Percentiles rank a stretch among this genome's conserved stretches.
Evolutionary conservation across 1,139 yeast species (phyloP).

Genomic region (Candida gigantensis): DNA sequence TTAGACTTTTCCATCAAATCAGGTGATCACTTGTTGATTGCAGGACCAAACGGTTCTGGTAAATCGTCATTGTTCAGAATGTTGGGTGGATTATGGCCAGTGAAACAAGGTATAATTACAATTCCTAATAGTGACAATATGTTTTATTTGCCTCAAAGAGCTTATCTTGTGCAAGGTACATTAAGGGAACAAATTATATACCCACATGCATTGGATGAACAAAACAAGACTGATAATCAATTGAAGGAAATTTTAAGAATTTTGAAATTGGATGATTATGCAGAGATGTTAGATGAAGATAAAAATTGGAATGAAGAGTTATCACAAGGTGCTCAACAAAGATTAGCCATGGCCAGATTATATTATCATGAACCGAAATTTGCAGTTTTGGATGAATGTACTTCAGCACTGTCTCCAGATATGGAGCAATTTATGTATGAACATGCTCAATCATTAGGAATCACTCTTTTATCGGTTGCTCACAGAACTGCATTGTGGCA

Average conservation of each 20-base stretch:
- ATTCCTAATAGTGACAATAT: constrained; percentile 72
- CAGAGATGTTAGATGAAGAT: constrained; percentile 54
- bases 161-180: constrained; percentile 74
- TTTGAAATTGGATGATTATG: constrained; percentile 58
- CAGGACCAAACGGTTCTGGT: constrained; percentile 96
- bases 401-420: constrained; percentile 89
- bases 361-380: constrained; percentile 89
- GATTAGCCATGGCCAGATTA: constrained; percentile 90
- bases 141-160: constrained; percentile 90
- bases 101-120: constrained; percentile 59
- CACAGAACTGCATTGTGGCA: constrained; percentile 93
- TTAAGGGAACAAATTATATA: constrained; percentile 87
- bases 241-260: constrained; percentile 61
- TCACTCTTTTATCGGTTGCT: constrained; percentile 85
- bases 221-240: constrained; percentile 58
- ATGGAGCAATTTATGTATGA: constrained; percentile 89
- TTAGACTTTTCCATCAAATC: constrained; percentile 71
- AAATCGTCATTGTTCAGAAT: constrained; percentile 89
- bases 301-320: constrained; percentile 90
- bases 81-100: constrained; percentile 93
- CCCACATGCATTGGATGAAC: constrained; percentile 71
- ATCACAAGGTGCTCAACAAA: constrained; percentile 89
- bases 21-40: constrained; percentile 85
- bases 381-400: constrained; percentile 94
- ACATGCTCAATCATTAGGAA: constrained; percentile 78